These are phyloP conservation scores for Penicillium bovifimosum DNA, from an alignment of 495 filamentous ascomycete genomes.

Conservation along the genomic window DNA sequence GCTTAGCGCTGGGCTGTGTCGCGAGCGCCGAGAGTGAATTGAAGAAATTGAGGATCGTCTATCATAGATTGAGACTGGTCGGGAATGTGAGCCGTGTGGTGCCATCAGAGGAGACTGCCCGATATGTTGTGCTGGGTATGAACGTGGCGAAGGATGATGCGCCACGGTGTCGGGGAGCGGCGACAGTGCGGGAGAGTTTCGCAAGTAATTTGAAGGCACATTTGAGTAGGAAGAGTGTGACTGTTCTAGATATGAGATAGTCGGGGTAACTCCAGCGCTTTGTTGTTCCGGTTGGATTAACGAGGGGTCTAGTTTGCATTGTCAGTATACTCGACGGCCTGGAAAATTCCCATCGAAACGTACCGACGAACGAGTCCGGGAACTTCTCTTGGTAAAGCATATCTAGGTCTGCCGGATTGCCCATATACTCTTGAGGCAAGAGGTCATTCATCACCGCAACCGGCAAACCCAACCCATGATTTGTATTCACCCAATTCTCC, in stretches of 20 bases:
- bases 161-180: slow-evolving; percentile 26
- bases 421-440: slow-evolving; percentile 47
- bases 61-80: slow-evolving; percentile 35
- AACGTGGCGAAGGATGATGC: slow-evolving; percentile 25
- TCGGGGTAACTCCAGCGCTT: slow-evolving; percentile 24
- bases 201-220: slow-evolving; percentile 24
- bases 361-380: slow-evolving; percentile 68
- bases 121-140: slow-evolving; percentile 24
- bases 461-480: slow-evolving; percentile 61
- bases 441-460: slow-evolving; percentile 59
- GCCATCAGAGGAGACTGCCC: slow-evolving; percentile 34
- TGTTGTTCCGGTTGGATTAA: slow-evolving; percentile 47
- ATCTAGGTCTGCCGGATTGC: slow-evolving; percentile 30
- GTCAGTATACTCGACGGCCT: slow-evolving; percentile 3
- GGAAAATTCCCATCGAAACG: slow-evolving; percentile 39
- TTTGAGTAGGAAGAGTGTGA: slow-evolving; percentile 20
- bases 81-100: slow-evolving; percentile 31
- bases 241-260: slow-evolving; percentile 34
- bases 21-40: slow-evolving; percentile 49
- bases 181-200: slow-evolving; percentile 33
- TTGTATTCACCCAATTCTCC: slow-evolving; percentile 56
- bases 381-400: slow-evolving; percentile 53
- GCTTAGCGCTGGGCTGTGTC: slow-evolving; percentile 48
- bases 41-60: slow-evolving; percentile 53
- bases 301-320: slow-evolving; percentile 47